Percentiles rank a stretch among this genome's conserved stretches.
phyloP scores from a whole-genome alignment of 495 filamentous ascomycete species.

The Neurospora africana region DNA sequence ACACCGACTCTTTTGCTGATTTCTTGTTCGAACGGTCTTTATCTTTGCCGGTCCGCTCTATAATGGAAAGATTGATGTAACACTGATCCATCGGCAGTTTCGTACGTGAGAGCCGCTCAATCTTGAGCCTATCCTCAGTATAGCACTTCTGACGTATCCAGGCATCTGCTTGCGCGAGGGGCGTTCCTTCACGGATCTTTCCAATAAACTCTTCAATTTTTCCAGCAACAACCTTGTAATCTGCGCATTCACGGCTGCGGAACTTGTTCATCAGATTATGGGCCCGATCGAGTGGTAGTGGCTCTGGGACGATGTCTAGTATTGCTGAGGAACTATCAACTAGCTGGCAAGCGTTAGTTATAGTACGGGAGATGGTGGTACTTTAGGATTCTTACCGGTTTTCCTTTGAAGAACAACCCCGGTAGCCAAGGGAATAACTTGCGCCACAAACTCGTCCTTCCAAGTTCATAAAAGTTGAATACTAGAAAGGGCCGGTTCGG shows the following conservation, averaged over 20 bases:
- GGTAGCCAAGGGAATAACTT: slow-evolving; percentile 14
- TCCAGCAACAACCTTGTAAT: slow-evolving; percentile 9
- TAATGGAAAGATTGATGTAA: slow-evolving; percentile 24
- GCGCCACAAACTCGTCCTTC: slow-evolving; percentile 6
- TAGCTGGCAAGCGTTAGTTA: slow-evolving; percentile 12
- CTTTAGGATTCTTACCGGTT: slow-evolving; percentile 8
- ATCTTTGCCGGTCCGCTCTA: slow-evolving; percentile 9
- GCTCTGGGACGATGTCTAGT: slow-evolving; percentile 10
- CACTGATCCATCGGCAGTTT: slow-evolving; percentile 22
- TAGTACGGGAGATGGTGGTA: background rate
- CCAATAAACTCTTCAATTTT: slow-evolving; percentile 12
- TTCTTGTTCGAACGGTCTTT: background rate
- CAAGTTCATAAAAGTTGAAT: slow-evolving; percentile 10
- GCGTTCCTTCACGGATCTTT: slow-evolving; percentile 12
- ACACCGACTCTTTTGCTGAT: background rate
- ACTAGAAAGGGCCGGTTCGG: background rate
- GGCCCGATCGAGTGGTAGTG: slow-evolving; percentile 15
- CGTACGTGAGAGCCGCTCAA: slow-evolving; percentile 27
- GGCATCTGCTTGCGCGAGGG: background rate
- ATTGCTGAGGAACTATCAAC: slow-evolving; percentile 4
- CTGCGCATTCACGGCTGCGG: slow-evolving; percentile 6
- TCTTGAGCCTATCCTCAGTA: slow-evolving; percentile 15
- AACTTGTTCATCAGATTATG: slow-evolving; percentile 21
- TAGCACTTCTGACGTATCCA: slow-evolving; percentile 17
- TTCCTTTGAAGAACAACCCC: slow-evolving; percentile 3